Percentiles rank a stretch among this genome's conserved stretches.
phyloP scores from a whole-genome alignment of 1,139 yeast genomes.

The Nadsonia commutata region DNA sequence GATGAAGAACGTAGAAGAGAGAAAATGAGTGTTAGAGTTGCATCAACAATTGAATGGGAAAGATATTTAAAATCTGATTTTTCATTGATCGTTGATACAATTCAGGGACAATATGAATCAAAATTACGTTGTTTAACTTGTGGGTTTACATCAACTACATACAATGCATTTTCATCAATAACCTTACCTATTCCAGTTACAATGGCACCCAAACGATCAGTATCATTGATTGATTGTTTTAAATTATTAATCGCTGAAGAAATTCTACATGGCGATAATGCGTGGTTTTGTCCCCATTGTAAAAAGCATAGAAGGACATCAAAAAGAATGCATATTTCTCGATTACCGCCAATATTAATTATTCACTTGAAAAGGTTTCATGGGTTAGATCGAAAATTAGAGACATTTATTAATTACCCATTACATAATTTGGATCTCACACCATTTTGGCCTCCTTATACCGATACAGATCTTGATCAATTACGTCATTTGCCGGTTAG shows the following conservation, averaged over 20 bases:
- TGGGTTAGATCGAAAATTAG: slow-evolving; percentile 35
- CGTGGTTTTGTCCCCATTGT: slow-evolving; percentile 85
- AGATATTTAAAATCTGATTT: slow-evolving; percentile 72
- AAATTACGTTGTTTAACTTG: slow-evolving; percentile 67
- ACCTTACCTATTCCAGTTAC: slow-evolving; percentile 69
- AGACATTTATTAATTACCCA: slow-evolving; percentile 49
- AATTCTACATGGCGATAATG: slow-evolving; percentile 61
- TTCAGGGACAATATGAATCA: slow-evolving; percentile 85
- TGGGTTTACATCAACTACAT: slow-evolving; percentile 70
- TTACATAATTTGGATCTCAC: slow-evolving; percentile 49
- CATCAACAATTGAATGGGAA: slow-evolving; percentile 93
- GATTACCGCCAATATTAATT: slow-evolving; percentile 58
- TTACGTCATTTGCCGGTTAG: slow-evolving; percentile 42
- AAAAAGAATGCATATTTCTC: slow-evolving; percentile 52
- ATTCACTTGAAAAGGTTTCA: slow-evolving; percentile 68
- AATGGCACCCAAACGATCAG: slow-evolving; percentile 18
- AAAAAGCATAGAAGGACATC: slow-evolving; percentile 50
- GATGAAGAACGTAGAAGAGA: slow-evolving; percentile 71
- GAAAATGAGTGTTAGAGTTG: slow-evolving; percentile 59
- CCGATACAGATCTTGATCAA: slow-evolving; percentile 17
- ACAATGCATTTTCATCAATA: slow-evolving; percentile 63
- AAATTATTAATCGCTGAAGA: slow-evolving; percentile 56
- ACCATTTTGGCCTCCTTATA: slow-evolving; percentile 53
- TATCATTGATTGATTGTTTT: slow-evolving; percentile 49
- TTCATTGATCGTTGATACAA: slow-evolving; percentile 70